Evolutionary conservation across 169 alveolate species (phyloP).

Genomic region (Toxoplasma gondii): DNA sequence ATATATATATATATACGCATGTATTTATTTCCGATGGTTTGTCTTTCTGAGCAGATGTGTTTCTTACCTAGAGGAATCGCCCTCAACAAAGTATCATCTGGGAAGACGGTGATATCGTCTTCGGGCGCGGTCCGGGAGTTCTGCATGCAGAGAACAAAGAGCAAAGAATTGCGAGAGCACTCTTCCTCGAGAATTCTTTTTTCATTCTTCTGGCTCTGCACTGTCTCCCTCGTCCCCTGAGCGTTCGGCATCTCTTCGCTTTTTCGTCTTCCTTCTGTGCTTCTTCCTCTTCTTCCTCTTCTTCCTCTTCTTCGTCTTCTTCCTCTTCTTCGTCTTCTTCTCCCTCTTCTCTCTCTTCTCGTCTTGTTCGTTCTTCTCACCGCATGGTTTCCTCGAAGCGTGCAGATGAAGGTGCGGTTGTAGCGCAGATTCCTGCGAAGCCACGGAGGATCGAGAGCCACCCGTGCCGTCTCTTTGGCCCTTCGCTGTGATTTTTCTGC

Average conservation of each 20-base stretch:
- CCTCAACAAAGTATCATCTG: background rate
- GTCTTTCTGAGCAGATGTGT: too few species aligned
- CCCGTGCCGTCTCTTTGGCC: background rate
- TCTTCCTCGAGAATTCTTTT: too few species aligned
- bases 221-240: background rate
- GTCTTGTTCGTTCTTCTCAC: background rate
- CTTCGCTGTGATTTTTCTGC: too few species aligned
- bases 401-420: background rate
- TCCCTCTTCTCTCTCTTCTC: background rate
- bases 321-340: background rate
- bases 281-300: background rate
- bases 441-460: background rate
- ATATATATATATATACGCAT: too few species aligned
- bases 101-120: background rate
- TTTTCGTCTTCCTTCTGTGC: background rate
- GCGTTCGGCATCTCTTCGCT: background rate
- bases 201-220: too few species aligned
- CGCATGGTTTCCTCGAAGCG: background rate
- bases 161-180: background rate
- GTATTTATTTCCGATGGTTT: too few species aligned
- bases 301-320: background rate
- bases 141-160: background rate
- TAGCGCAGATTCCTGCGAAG: background rate
- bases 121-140: background rate
- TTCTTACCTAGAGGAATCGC: slow-evolving; percentile 3